Conservation (phyloP, 2,329 filamentous ascomycete genomes). For the Fusarium multiceps region DNA sequence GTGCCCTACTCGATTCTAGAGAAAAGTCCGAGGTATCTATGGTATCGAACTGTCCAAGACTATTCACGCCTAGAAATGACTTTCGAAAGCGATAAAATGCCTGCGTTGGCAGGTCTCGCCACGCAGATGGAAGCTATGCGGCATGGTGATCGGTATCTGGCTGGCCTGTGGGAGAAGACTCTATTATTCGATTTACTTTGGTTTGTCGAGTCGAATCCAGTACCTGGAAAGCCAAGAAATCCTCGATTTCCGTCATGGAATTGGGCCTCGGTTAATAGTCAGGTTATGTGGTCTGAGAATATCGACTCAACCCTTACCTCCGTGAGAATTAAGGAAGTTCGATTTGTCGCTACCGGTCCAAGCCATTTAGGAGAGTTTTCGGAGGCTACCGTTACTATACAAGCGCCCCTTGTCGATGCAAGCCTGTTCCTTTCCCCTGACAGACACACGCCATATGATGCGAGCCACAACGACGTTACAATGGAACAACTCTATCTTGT, state of each 20-base stretch:
- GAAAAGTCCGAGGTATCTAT: neutral
- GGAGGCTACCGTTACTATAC: accelerated
- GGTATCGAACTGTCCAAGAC: neutral
- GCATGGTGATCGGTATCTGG: neutral
- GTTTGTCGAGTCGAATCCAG: accelerated
- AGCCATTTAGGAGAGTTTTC: neutral
- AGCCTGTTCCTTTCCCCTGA: accelerated
- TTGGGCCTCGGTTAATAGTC: neutral
- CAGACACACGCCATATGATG: too few relatives aligned
- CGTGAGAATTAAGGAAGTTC: neutral
- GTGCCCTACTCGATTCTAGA: accelerated
- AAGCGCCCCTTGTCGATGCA: neutral
- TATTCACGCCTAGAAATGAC: neutral
- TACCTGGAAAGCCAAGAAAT: accelerated
- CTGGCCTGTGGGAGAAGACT: neutral
- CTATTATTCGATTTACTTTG: neutral
- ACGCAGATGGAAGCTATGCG: neutral
- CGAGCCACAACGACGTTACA: neutral
- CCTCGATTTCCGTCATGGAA: accelerated
- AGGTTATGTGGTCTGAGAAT: neutral
- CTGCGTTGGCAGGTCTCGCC: neutral
- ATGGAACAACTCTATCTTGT: neutral
- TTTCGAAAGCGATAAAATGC: neutral
- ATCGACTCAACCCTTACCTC: neutral
- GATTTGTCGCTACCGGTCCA: accelerated